A percentile compares a stretch with the other conserved stretches of the same genome.
These are phyloP conservation scores for Xylariaceae sp. DNA, from an alignment of 2,329 filamentous ascomycete species.

Conservation along the genomic window DNA sequence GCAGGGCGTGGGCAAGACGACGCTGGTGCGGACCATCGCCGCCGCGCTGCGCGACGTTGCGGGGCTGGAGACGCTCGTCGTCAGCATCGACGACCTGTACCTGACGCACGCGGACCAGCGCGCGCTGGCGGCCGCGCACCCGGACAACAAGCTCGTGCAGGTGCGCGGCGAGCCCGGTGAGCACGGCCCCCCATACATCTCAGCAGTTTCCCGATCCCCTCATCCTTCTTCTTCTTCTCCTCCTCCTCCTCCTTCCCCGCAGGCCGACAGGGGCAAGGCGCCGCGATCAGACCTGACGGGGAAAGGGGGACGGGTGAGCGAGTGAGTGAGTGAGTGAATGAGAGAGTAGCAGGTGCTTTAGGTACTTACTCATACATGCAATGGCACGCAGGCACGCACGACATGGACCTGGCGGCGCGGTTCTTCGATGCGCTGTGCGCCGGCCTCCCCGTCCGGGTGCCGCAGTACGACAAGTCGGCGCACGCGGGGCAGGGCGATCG, in stretches of 20 bases:
- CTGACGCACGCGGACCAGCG: constrained; percentile 63
- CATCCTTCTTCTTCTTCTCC: too few relatives aligned
- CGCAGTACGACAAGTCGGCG: constrained; percentile 77
- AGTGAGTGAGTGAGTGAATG: too few relatives aligned
- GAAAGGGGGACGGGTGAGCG: too few relatives aligned
- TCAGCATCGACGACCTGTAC: constrained; percentile 88
- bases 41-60: constrained; percentile 49
- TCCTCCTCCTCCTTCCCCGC: too few relatives aligned
- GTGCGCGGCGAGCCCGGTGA: constrained; percentile 74
- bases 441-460: constrained; percentile 49
- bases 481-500: constrained; percentile 73
- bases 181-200: constrained; percentile 6
- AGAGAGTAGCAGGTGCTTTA: too few relatives aligned
- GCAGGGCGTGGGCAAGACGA: constrained; percentile 89
- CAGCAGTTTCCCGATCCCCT: neutral
- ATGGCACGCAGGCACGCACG: constrained; percentile 63
- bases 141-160: constrained; percentile 68
- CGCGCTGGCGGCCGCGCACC: constrained; percentile 55
- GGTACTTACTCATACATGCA: too few relatives aligned
- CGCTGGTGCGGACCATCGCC: constrained; percentile 64
- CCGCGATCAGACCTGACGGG: too few relatives aligned
- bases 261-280: too few relatives aligned
- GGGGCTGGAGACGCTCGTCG: constrained; percentile 57
- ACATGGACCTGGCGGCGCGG: constrained; percentile 54
- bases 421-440: constrained; percentile 55